phyloP scores from a whole-genome alignment of 2,329 filamentous ascomycete genomes.

The Thelonectria discophora region DNA sequence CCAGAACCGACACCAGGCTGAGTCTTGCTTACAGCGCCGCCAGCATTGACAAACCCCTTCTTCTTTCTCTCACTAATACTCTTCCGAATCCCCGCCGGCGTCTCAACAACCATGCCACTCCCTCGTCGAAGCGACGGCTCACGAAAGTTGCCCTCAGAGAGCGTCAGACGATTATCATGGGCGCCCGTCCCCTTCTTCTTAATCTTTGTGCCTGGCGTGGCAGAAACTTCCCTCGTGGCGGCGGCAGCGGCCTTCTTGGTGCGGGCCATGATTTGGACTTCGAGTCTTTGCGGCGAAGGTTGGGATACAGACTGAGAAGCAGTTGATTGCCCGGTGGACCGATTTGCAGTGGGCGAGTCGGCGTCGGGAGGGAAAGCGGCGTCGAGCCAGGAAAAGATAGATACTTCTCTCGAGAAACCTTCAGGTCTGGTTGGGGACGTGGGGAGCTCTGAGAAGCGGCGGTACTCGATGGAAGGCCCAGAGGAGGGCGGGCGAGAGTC shows the following conservation, averaged over 20 bases:
- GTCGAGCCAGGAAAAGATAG: not conserved
- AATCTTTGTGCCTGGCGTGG: not conserved
- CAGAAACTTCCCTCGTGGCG: not conserved
- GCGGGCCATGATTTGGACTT: not conserved
- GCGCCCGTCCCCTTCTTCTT: conserved; percentile 9
- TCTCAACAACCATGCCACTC: conserved; percentile 9
- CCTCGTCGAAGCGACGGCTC: conserved; percentile 24
- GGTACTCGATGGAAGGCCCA: not conserved
- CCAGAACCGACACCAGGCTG: not conserved
- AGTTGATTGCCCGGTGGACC: not conserved
- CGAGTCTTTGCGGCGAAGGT: not conserved
- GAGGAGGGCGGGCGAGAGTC: not conserved
- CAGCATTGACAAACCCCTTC: not conserved
- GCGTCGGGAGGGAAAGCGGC: not conserved
- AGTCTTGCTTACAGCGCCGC: not conserved
- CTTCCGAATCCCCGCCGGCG: conserved; percentile 4
- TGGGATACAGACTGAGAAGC: not conserved
- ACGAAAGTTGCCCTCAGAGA: conserved; percentile 1
- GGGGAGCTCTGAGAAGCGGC: not conserved
- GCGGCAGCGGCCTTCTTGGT: not conserved
- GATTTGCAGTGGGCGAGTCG: not conserved
- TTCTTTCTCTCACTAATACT: not conserved
- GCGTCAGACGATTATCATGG: conserved; percentile 17
- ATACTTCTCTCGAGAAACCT: not conserved
- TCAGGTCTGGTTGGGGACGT: not conserved